Base-by-base conservation (phyloP, 352 stramenopile species). In the Phytophthora quininea region DNA sequence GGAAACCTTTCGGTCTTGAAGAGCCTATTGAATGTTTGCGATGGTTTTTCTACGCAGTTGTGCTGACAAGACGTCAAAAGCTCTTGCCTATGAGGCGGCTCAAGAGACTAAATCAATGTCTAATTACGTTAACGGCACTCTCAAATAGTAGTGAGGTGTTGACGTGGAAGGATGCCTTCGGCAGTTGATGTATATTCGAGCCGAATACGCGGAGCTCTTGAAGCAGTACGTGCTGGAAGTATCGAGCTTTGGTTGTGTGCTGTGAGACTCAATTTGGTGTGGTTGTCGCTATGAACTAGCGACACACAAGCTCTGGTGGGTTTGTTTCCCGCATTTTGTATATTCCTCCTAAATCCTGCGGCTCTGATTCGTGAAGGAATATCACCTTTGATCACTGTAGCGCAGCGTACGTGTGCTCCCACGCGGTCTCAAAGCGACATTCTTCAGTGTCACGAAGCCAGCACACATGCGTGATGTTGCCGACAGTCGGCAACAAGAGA, bases 381-480 rank as follows among this genome's bases (percentile, higher is more conserved):
- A 24, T 0, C 19, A 24, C 19, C 19, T 24, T 24, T 24, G 19
- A 24, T 40, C 10, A 40, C 6, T 40, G 35, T 11, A 40, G 35
- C 10, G 35, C 35, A 6, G 35, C 6, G 35, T 49, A 6, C 3
- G 29, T n/a, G 43, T 29, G 29, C 43, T 49, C 19, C 14, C 24
- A 49, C 43, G 43, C 29, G 43, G 24, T 5, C 29, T 49, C 8
- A n/a, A 40, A 40, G 6, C 6, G 10, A 11, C 35, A 40, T 11
- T 6, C 6, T 0, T 40, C 35, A 11, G 35, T 11, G 62, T 80
- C 63, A 2, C 24, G 38, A 48, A 77, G 37, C 75, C 75, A 80
- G 62, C 68, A 71, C 10, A 4, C 32, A 54, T 80, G 72, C 2
- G 30, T 10, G 5, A 84, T 59, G 32, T 63, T 46, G 1, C 51